Base-by-base conservation (phyloP, 306 rosid species). In the Fagus sylvatica region DNA sequence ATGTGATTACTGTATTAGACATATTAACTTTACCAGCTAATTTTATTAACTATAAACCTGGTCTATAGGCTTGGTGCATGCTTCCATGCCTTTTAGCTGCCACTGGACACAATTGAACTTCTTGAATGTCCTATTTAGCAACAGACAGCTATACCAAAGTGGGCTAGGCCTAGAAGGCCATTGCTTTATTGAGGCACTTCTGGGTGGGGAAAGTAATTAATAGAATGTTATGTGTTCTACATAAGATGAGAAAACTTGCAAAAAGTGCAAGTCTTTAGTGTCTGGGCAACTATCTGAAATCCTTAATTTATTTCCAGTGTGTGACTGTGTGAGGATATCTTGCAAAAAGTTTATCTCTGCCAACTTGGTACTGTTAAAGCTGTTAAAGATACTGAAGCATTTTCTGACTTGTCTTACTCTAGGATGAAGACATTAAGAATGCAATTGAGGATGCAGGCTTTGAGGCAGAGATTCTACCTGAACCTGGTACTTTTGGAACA, bases 361-460 rank as follows among this genome's bases (percentile, higher is more conserved):
- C 15, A 77, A 74, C 43, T 40, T 42, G 62, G 15, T 65, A 4
- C 43, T 64, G 53, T 51, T 28, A 75, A 77, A 32, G 80, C 75
- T 41, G 6, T 39, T 76, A 62, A 74, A 33, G 42, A 70, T 74
- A 36, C 76, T 80, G 65, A 84, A 53, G 46, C 60, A 13, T 60
- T 75, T 41, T 81, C 46, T 53, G 76, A 71, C 73, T 72, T 79
- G 62, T 79, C 71, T 53, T 76, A 74, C 78, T 53, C 74, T 85
- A 95, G 99, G 96, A 91, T 11, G 94, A 88, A 76, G 97, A 95
- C 77, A 84, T 95, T 69, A 93, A 83, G 88, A 83, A 87, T 80
- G 94, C 97, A 73, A 89, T 95, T 76, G 99, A 95, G 88, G 99
- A 95, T 81, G 99, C 98, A 7, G 99, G 98, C 79, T 95, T 95